Base-by-base conservation (phyloP, 768 basidiomycete genomes). In the Clavulina sp. region DNA sequence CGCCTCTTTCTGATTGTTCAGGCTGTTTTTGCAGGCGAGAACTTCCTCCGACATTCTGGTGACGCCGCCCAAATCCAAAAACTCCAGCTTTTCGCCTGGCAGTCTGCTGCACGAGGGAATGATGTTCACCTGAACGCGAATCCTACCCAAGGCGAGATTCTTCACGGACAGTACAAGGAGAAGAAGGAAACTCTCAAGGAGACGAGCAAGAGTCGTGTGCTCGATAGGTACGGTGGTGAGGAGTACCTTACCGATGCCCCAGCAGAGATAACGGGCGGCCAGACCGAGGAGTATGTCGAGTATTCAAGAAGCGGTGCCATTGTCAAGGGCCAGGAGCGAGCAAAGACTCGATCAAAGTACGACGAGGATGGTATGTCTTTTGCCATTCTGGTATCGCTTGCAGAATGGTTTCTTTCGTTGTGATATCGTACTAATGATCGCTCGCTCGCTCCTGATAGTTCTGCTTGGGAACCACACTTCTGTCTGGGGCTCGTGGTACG, bases 401-500 rank as follows among this genome's bases (percentile, higher is more conserved):
- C 18, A 43, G 47, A 18, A 34, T 53, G 30, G 18, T 55, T 57
- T 55, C 54, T 44, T 32, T 29, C 21, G 52, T 21, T n/a, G n/a
- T n/a, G n/a, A n/a, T n/a, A 46, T 9, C 26, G 43, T 16, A 28
- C 26, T 16, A 26, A 46, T 26, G 43, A 16, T 16, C 26, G 13
- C 9, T 13, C 16, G n/a, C 5, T 19, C n/a, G n/a, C n/a, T n/a
- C n/a, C 36, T 57, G 1, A 4, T 56, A 96, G 91, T 91, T 4
- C 81, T 75, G 58, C 69, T 84, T 60, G 92, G 91, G 65, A 99
- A 99, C 61, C 95, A 99, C 61, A 89, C 83, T 0, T 70, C 78
- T 3, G 80, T 96, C n/a, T 99, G 95, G 95, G 95, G 95, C 41
- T 99, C 95, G 41, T 97, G 80, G 79, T 97, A 85, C 63, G 79